Conservation (phyloP, 768 basidiomycete species). For the Pulveroboletus sp. region DNA sequence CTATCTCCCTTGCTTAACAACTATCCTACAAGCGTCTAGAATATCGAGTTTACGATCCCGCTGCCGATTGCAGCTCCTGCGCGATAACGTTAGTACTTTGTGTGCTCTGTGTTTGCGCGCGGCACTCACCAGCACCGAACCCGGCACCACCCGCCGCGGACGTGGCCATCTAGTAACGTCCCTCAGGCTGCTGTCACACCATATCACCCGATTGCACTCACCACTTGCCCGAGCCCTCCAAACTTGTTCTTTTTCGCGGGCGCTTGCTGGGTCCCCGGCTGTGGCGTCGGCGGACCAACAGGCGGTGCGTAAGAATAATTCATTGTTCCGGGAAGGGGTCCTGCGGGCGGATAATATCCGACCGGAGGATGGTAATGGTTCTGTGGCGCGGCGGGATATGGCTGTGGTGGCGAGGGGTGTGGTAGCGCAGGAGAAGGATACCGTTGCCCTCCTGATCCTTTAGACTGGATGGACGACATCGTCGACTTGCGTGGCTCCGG, state of each 20-base stretch:
- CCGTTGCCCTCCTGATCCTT: constrained; percentile 10
- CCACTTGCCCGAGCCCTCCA: constrained; percentile 38
- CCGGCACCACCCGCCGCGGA: constrained; percentile 42
- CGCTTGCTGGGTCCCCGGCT: constrained; percentile 29
- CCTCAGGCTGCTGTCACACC: neutral
- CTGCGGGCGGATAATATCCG: constrained; percentile 16
- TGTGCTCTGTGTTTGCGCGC: too few relatives aligned
- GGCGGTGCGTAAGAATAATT: constrained; percentile 18
- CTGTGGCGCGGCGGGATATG: constrained; percentile 14
- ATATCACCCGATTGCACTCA: constrained; percentile 17
- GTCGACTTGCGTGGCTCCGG: constrained; percentile 21
- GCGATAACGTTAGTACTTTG: neutral
- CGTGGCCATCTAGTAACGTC: constrained; percentile 24
- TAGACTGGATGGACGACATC: constrained; percentile 5
- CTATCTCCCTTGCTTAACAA: constrained; percentile 20
- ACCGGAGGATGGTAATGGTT: constrained; percentile 9
- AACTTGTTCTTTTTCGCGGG: constrained; percentile 36
- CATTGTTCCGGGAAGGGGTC: constrained; percentile 11
- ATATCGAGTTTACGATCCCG: constrained; percentile 45
- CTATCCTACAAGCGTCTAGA: constrained; percentile 30
- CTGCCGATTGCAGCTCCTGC: constrained; percentile 44
- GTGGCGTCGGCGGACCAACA: constrained; percentile 38
- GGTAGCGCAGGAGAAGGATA: constrained; percentile 18
- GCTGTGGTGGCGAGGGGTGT: constrained; percentile 19
- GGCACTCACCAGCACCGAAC: constrained; percentile 41